Base-by-base conservation (phyloP, 768 basidiomycete genomes). In the Lepiota subincarnata region DNA sequence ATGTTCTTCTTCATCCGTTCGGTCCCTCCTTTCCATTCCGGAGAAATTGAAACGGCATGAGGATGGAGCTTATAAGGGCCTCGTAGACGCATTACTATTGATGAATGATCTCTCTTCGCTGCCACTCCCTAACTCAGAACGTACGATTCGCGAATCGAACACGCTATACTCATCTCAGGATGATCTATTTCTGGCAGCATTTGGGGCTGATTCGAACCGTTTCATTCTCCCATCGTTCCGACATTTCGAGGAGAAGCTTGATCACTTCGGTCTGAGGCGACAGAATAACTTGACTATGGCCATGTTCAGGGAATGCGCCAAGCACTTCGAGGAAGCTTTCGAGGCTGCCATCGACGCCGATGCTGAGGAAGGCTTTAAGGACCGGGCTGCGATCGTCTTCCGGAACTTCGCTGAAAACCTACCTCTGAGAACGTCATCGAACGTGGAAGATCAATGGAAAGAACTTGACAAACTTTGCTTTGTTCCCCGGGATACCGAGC, bases 301-400 rank as follows among this genome's bases (percentile, higher is more conserved):
- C 0, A 67, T 68, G 48, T 78, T 79, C 63, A 56, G 55, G 20
- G 49, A 53, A 1, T 78, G 76, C 49, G 75, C 68, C 2, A 40
- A 57, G 2, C 67, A 68, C 2, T 62, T 77, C n/a, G 57, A 66
- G 26, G 53, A 61, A 10, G 61, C 67, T n/a, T 43, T 49, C 2
- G 50, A 53, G 18, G 43, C 58, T 1, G 58, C 64, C 10, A 11
- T 31, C 10, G 31, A 31, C 10, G 7, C 3, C 2, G 7, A 31
- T 31, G 31, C 37, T 10, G 45, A 31, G 3, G 6, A n/a, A 1
- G 24, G 35, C 6, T n/a, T 39, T 8, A 47, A 20, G 7, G 48
- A 54, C 10, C 61, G 72, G 26, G 73, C 74, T 4, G 49, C 48
- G n/a, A 51, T 63, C 34, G 57, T 77, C 0, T 78, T 71, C 50